phyloP scores from a whole-genome alignment of 805 yeast species.

The Vanderwaltozyma tropicalis region DNA sequence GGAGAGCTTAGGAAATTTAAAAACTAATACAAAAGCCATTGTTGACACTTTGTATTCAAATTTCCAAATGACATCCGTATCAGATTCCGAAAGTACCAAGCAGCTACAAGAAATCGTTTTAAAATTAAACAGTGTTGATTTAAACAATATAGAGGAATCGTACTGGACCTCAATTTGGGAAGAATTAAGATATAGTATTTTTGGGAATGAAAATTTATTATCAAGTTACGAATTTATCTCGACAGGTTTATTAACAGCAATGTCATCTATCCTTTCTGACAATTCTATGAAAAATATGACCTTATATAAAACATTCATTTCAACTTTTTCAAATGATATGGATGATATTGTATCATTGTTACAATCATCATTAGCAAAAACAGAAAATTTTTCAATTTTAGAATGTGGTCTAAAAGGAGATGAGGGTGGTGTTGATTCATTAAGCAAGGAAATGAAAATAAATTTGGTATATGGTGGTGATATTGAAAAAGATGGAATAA shows the following conservation, averaged over 20 bases:
- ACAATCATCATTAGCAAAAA: constrained; percentile 64
- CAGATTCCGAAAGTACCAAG: not conserved
- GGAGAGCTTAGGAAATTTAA: not conserved
- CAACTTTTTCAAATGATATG: constrained; percentile 24
- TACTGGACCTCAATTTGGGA: constrained; percentile 27
- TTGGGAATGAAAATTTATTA: constrained; percentile 26
- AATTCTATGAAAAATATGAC: not conserved
- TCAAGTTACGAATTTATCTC: constrained; percentile 71
- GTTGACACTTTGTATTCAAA: not conserved
- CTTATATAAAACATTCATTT: constrained; percentile 34
- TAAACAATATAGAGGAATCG: not conserved
- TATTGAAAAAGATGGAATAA: constrained; percentile 17
- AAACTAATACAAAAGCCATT: not conserved
- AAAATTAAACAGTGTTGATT: constrained; percentile 14
- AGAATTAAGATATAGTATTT: constrained; percentile 29
- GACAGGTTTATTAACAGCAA: constrained; percentile 47
- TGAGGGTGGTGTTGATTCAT: constrained; percentile 41
- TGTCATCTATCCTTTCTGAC: constrained; percentile 17
- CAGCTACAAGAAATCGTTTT: constrained; percentile 16
- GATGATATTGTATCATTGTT: constrained; percentile 43
- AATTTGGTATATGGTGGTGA: constrained; percentile 37
- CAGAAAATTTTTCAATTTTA: constrained; percentile 60
- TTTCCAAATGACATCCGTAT: not conserved
- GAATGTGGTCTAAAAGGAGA: constrained; percentile 31
- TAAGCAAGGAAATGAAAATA: constrained; percentile 64